phyloP scores from a whole-genome alignment of 192 early-diverging fungal species.

The Allomyces macrogynus region DNA sequence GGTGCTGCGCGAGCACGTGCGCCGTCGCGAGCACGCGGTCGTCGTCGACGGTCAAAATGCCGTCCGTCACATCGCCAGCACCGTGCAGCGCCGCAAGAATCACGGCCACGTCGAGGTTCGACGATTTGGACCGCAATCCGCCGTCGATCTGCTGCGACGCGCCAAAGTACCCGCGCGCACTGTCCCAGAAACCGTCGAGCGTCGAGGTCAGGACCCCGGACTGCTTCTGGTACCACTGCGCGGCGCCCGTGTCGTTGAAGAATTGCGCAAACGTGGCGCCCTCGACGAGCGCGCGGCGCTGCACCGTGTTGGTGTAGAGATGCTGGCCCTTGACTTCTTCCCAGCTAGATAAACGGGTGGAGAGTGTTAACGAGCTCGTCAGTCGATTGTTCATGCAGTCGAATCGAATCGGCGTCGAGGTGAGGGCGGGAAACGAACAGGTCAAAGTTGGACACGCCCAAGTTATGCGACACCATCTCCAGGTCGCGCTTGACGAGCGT shows the following conservation, averaged over 20 bases:
- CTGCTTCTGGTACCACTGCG: constrained; percentile 12
- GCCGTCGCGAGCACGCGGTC: constrained; percentile 16
- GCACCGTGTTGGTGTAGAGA: constrained; percentile 46
- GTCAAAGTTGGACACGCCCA: constrained; percentile 25
- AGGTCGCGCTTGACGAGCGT: constrained; percentile 29
- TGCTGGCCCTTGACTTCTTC: constrained; percentile 51
- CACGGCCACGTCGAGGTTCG: constrained; percentile 35
- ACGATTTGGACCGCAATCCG: constrained; percentile 21
- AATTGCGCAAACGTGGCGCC: constrained; percentile 29
- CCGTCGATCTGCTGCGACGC: constrained; percentile 16
- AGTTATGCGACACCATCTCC: constrained; percentile 33
- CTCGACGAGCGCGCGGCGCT: constrained; percentile 28
- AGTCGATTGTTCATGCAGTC: too few relatives aligned
- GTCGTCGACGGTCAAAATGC: constrained; percentile 6
- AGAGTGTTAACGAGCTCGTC: too few relatives aligned
- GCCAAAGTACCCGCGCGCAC: constrained; percentile 10
- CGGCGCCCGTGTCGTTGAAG: constrained; percentile 13
- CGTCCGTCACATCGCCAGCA: constrained; percentile 6
- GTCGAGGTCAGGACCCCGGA: constrained; percentile 12
- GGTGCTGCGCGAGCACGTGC: constrained; percentile 5
- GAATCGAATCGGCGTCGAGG: too few relatives aligned
- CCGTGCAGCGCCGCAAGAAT: constrained; percentile 33
- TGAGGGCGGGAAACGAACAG: constrained; percentile 8
- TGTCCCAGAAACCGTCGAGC: constrained; percentile 25
- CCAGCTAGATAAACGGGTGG: constrained; percentile 20